Evolutionary conservation across 805 yeast species (phyloP), one percentile per base, ranked within the genome.

Genomic region (Candida anglica): DNA sequence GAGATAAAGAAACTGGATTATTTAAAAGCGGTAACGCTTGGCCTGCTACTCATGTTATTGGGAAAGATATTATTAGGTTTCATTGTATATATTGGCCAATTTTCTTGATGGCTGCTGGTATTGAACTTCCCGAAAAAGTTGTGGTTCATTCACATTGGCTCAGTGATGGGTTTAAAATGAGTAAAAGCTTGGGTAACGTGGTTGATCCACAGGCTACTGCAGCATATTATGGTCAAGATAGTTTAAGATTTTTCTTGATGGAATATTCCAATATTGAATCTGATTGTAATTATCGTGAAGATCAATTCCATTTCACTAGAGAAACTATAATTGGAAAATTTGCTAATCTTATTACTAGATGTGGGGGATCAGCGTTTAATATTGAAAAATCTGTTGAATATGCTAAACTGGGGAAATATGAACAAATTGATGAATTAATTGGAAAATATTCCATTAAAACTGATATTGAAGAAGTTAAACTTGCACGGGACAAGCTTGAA

Each of bases 51-150:
- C 97, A 93, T 54, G 63, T 93, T 2, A 75, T 93, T 20, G 98
- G 98, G 1, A 93, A 93, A 49, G 98, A 93, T 53, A 93, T 93
- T 32, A 69, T 77, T 28, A 69, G 87, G 43, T 93, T 93, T 56
- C 98, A 93, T 50, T 79, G 94, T 43, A 73, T 89, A 10, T 88
- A 86, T 50, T 93, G 98, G 98, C 98, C 98, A 0, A 79, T 86
- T 2, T 81, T 93, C 38, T 63, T 93, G 37, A 62, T 89, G 72
- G 96, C 96, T 0, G 93, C 94, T 0, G 82, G 71, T 0, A 50
- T 85, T 1, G 75, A 73, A 4, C 49, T 82, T 5, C 98, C 98
- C 0, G 61, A 70, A 27, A 81, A 79, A 38, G 74, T 93, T 3
- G 70, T 88, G 5, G 95, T 93, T 2, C 98, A 93, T 63, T 81